These are phyloP conservation scores for Phytophthora constricta DNA, from an alignment of 352 stramenopile species.

Conservation along the genomic window DNA sequence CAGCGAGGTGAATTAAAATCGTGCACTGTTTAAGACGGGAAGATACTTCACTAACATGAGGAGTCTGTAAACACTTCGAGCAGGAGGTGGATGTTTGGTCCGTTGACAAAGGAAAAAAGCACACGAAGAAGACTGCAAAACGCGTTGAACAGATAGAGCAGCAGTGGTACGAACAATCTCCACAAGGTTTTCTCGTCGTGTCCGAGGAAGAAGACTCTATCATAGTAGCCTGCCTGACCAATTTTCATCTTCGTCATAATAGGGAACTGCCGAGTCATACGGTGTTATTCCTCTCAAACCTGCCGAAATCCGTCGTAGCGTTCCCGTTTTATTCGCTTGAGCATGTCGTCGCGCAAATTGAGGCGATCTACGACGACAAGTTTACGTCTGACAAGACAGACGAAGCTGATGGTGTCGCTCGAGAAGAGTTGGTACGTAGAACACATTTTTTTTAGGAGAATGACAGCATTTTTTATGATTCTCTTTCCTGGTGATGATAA, in stretches of 20 bases:
- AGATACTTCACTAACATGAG: no score
- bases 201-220: no score
- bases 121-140: slow-evolving; percentile 52
- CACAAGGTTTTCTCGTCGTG: no score
- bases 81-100: slow-evolving; percentile 78
- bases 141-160: slow-evolving; percentile 52
- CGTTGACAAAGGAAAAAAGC: slow-evolving; percentile 48
- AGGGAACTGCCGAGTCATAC: slow-evolving; percentile 62
- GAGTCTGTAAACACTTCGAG: no score
- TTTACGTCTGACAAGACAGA: slow-evolving; percentile 64
- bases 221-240: no score
- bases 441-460: background rate
- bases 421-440: slow-evolving; percentile 53
- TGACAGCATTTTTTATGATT: background rate
- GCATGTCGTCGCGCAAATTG: slow-evolving; percentile 61
- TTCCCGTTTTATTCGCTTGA: slow-evolving; percentile 69
- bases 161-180: slow-evolving; percentile 55
- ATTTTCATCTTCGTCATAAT: no score
- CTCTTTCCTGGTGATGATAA: background rate
- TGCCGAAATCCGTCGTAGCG: slow-evolving; percentile 73
- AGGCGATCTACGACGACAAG: slow-evolving; percentile 84
- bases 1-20: slow-evolving; percentile 40
- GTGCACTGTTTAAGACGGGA: no score
- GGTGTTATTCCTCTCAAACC: slow-evolving; percentile 71
- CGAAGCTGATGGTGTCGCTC: slow-evolving; percentile 63